These are phyloP conservation scores for Claviceps sorghi DNA, from an alignment of 2,329 filamentous ascomycete species.

Conservation along the genomic window DNA sequence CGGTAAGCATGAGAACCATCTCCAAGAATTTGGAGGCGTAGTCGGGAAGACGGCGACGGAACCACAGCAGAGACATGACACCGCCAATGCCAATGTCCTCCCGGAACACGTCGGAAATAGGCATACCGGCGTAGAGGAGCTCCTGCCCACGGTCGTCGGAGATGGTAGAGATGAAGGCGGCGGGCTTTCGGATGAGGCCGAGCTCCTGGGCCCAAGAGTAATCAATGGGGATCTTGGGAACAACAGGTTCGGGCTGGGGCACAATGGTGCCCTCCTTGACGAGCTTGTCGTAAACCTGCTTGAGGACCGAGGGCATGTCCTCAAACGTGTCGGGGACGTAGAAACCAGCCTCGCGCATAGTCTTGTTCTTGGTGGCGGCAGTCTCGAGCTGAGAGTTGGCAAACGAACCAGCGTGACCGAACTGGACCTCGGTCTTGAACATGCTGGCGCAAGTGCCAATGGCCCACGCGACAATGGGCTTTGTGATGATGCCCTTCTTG, in stretches of 20 bases:
- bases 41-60: slow-evolving; percentile 88
- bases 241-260: slow-evolving; percentile 74
- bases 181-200: slow-evolving; percentile 97
- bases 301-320: slow-evolving; percentile 69
- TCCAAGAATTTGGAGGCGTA: slow-evolving; percentile 98
- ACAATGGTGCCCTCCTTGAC: slow-evolving; percentile 73
- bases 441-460: slow-evolving; percentile 98
- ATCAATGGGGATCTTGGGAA: slow-evolving; percentile 98
- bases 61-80: slow-evolving; percentile 99
- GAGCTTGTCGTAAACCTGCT: slow-evolving; percentile 73
- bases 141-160: slow-evolving; percentile 99
- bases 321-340: slow-evolving; percentile 92
- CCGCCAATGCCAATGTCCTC: slow-evolving; percentile 98
- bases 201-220: slow-evolving; percentile 99
- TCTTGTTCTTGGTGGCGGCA: slow-evolving; percentile 89
- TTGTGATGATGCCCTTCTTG: slow-evolving; percentile 86
- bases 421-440: slow-evolving; percentile 99
- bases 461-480: slow-evolving; percentile 97
- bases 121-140: slow-evolving; percentile 96
- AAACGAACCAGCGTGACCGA: slow-evolving; percentile 95
- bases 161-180: slow-evolving; percentile 99
- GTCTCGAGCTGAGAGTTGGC: slow-evolving; percentile 99
- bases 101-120: slow-evolving; percentile 98
- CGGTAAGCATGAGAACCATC: slow-evolving; percentile 99
- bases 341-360: slow-evolving; percentile 90